Conservation (phyloP, 176 grass and related monocot genomes). For the Oryza officinalis region DNA sequence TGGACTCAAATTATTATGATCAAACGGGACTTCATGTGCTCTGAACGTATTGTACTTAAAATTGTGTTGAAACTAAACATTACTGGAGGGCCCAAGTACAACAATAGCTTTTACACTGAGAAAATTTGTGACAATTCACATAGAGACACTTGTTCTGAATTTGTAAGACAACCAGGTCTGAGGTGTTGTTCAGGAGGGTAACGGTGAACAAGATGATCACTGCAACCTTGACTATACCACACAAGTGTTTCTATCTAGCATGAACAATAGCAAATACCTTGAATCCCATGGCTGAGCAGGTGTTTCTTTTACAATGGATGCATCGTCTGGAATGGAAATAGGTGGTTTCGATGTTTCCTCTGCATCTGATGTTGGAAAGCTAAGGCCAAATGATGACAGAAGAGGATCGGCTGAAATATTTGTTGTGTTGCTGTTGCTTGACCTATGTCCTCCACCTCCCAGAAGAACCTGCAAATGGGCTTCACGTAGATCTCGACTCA, state of each 20-base stretch:
- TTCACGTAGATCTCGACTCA: constrained; percentile 84
- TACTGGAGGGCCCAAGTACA: neutral
- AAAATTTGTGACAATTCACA: neutral
- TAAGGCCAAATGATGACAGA: constrained; percentile 77
- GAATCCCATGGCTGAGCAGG: constrained; percentile 49
- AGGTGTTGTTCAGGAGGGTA: neutral
- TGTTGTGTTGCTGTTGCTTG: constrained; percentile 52
- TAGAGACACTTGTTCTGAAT: neutral
- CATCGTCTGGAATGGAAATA: constrained; percentile 43
- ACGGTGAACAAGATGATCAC: neutral
- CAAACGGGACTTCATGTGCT: neutral
- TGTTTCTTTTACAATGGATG: constrained; percentile 45
- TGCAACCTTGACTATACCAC: neutral
- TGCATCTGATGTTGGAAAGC: constrained; percentile 64
- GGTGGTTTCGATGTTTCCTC: constrained; percentile 78
- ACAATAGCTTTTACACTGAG: neutral
- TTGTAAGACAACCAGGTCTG: neutral
- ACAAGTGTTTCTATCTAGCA: constrained; percentile 10
- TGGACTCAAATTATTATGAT: neutral
- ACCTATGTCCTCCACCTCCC: constrained; percentile 64
- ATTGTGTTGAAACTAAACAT: neutral
- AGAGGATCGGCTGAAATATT: constrained; percentile 90
- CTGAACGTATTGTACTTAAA: neutral
- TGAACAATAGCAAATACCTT: constrained; percentile 48
- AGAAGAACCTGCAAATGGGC: constrained; percentile 87